A percentile compares a stretch with the other conserved stretches of the same genome.
phyloP scores from a whole-genome alignment of 1,284 basidiomycete species.

The Malassezia globosa region DNA sequence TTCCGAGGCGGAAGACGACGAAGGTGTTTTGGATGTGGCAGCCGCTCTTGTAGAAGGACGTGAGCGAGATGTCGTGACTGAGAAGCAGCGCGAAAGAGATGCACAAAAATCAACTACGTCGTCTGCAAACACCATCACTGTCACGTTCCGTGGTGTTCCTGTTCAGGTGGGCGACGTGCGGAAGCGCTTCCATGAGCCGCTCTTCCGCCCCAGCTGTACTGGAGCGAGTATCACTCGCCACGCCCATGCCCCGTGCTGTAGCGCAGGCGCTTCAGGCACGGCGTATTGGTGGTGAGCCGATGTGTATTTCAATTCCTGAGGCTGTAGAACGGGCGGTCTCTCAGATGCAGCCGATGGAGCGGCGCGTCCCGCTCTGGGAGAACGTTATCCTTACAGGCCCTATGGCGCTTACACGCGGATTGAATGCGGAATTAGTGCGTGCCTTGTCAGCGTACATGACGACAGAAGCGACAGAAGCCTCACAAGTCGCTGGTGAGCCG shows the following conservation, averaged over 20 bases:
- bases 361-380: constrained; percentile 38
- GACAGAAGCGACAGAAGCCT: constrained; percentile 26
- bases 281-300: constrained; percentile 11
- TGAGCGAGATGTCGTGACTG: constrained; percentile 19
- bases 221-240: constrained; percentile 18
- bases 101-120: constrained; percentile 60
- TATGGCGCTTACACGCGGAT: constrained; percentile 26
- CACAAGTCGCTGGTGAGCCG: constrained; percentile 32
- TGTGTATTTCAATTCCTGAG: constrained; percentile 22
- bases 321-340: constrained; percentile 25
- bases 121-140: constrained; percentile 10
- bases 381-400: constrained; percentile 38
- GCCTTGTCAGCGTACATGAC: constrained; percentile 24
- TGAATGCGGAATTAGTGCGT: constrained; percentile 26
- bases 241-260: constrained; percentile 13
- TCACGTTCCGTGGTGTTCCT: constrained; percentile 31
- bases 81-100: constrained; percentile 33
- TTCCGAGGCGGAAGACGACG: constrained; percentile 57
- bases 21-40: constrained; percentile 59
- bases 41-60: constrained; percentile 48
- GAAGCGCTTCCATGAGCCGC: constrained; percentile 35
- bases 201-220: constrained; percentile 31
- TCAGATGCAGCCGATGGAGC: constrained; percentile 27
- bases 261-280: constrained; percentile 7
- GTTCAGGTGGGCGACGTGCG: constrained; percentile 32